Conservation (phyloP, 2,329 filamentous ascomycete species). For the Penicillium psychrosexuale region DNA sequence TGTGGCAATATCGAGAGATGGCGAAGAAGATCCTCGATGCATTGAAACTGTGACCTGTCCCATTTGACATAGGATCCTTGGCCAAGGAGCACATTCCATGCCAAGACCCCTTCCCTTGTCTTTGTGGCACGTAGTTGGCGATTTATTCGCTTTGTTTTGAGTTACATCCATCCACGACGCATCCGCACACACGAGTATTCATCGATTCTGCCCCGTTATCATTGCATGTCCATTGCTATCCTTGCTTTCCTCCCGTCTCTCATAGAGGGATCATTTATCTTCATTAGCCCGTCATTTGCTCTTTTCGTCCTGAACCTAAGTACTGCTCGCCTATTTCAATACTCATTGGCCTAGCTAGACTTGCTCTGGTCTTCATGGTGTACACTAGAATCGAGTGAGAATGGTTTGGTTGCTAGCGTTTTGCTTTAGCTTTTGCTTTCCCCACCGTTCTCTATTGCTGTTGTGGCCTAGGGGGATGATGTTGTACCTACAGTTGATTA, state of each 20-base stretch:
- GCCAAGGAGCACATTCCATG: neutral
- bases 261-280: slow-evolving; percentile 2
- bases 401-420: slow-evolving; percentile 1
- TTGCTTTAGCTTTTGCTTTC: neutral
- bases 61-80: slow-evolving; percentile 1
- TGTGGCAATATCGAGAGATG: slow-evolving; percentile 99
- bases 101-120: neutral
- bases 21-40: slow-evolving; percentile 91
- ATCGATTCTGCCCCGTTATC: slow-evolving; percentile 16
- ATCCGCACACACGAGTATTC: slow-evolving; percentile 30
- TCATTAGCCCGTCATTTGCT: slow-evolving; percentile 19
- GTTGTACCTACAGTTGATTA: slow-evolving; percentile 4
- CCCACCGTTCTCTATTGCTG: neutral
- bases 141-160: slow-evolving; percentile 3
- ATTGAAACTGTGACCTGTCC: slow-evolving; percentile 63
- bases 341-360: slow-evolving; percentile 14
- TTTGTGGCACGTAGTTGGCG: slow-evolving; percentile 1
- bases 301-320: slow-evolving; percentile 19
- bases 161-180: slow-evolving; percentile 25
- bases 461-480: slow-evolving; percentile 1
- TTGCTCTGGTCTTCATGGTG: slow-evolving; percentile 24
- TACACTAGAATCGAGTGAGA: slow-evolving; percentile 28
- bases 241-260: slow-evolving; percentile 9
- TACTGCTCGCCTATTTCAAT: slow-evolving; percentile 20
- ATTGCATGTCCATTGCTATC: slow-evolving; percentile 16